Evolutionary conservation across 805 yeast species (phyloP).

Genomic region (Wickerhamomyces bisporus): DNA sequence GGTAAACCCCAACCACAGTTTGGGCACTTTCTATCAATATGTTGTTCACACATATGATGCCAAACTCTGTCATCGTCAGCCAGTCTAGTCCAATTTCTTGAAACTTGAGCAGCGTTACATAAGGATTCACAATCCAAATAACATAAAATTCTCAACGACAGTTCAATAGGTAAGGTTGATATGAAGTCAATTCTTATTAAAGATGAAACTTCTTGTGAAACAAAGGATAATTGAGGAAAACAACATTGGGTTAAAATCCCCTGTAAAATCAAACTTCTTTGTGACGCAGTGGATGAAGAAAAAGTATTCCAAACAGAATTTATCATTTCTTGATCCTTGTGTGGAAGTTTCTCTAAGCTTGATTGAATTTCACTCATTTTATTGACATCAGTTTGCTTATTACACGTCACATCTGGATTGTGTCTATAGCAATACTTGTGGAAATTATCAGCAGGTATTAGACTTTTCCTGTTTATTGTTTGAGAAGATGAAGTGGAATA

Average conservation of each 20-base stretch:
- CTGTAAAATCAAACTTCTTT: slow-evolving; percentile 70
- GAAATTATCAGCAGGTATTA: slow-evolving; percentile 39
- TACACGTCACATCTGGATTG: slow-evolving; percentile 79
- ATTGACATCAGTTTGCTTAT: slow-evolving; percentile 58
- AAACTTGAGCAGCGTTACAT: slow-evolving; percentile 91
- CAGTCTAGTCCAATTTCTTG: slow-evolving; percentile 75
- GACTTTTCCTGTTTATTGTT: slow-evolving; percentile 2
- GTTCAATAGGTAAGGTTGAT: slow-evolving; percentile 77
- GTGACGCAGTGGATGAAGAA: slow-evolving; percentile 64
- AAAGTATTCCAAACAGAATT: slow-evolving; percentile 82
- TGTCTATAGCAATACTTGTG: slow-evolving; percentile 86
- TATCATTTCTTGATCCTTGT: slow-evolving; percentile 71
- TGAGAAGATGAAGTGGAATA: neutral
- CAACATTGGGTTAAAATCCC: slow-evolving; percentile 89
- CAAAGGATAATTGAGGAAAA: slow-evolving; percentile 87
- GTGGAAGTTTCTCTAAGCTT: slow-evolving; percentile 51
- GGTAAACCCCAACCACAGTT: slow-evolving; percentile 99
- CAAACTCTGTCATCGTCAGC: slow-evolving; percentile 97
- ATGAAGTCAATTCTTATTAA: slow-evolving; percentile 87
- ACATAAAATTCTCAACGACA: slow-evolving; percentile 78
- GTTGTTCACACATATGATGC: slow-evolving; percentile 98
- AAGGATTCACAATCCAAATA: slow-evolving; percentile 91
- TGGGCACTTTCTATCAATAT: slow-evolving; percentile 94
- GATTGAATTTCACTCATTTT: slow-evolving; percentile 62
- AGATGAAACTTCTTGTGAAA: slow-evolving; percentile 72